Base-by-base conservation (phyloP, 2,329 filamentous ascomycete species). In the Curvularia eragrostidis region DNA sequence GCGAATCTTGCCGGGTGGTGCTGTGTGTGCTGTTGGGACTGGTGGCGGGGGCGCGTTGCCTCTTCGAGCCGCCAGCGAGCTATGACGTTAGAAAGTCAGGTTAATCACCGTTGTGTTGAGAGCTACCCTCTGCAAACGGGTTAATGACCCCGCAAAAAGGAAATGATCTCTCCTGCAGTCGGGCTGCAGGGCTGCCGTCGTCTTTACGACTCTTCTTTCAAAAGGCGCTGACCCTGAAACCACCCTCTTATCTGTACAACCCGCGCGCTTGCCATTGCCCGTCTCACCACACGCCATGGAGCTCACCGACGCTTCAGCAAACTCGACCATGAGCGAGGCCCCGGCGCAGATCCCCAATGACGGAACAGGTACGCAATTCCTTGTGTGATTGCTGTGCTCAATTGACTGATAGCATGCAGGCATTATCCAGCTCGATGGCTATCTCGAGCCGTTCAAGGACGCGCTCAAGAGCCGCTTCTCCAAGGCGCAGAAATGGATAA, bases 361-460 rank as follows among this genome's bases (percentile, higher is more conserved):
- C 72, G 89, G 89, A 76, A 91, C 90, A 59, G 90, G 90, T 91
- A 77, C 64, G 55, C 26, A n/a, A 58, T 48, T 26, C 12, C 26
- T 15, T 8, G 34, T 30, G 13, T 30, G 15, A 32, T 19, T 46
- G n/a, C 5, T 46, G 3, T 13, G 19, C 39, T 36, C 56, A 63
- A 58, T 62, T 53, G 46, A 59, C 64, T 70, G 47, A 67, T 70
- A 55, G 73, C 52, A n/a, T 41, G 7, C 73, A 96, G 95, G 94
- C 68, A 93, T 97, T 51, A 79, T 96, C 64, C 81, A 91, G 76
- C 84, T 98, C 58, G 95, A 99, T 75, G 92, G 93, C 44, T 98
- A 89, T 86, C 87, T 99, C 52, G 85, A 87, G 51, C 94, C 95
- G 4, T 97, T 96, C 83, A 85, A 87, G 70, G 91, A 89, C 54